Conservation (phyloP, 2,329 filamentous ascomycete species). For the Phyllosticta capitalensis region DNA sequence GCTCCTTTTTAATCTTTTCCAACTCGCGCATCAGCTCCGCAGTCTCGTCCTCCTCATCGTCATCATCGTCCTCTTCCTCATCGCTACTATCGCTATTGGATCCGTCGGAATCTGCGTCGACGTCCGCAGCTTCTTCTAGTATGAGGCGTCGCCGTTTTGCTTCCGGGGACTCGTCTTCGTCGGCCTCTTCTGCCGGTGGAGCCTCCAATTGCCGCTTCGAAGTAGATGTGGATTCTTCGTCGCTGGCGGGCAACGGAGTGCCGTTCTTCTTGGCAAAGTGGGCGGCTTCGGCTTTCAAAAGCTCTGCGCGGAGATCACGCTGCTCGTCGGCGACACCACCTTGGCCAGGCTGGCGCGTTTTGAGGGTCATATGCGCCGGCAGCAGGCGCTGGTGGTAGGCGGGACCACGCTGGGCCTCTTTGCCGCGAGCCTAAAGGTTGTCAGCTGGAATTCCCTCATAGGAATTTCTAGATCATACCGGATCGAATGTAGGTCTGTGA, state of each 20-base stretch:
- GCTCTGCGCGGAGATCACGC: conserved; percentile 80
- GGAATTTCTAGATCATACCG: conserved; percentile 44
- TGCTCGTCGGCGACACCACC: conserved; percentile 67
- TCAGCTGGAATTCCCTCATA: conserved; percentile 17
- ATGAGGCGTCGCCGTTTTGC: conserved; percentile 72
- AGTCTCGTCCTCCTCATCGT: conserved; percentile 65
- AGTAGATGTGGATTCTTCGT: conserved; percentile 44
- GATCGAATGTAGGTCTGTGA: conserved; percentile 90
- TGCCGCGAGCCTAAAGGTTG: conserved; percentile 64
- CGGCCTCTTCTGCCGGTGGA: conserved; percentile 20
- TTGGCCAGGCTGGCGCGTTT: conserved; percentile 80
- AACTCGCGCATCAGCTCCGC: conserved; percentile 86
- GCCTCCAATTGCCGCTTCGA: conserved; percentile 35
- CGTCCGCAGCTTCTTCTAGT: conserved; percentile 76
- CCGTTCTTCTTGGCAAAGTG: conserved; percentile 81
- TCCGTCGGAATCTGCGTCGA: conserved; percentile 71
- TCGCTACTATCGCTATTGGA: conserved; percentile 50
- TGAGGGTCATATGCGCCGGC: conserved; percentile 86
- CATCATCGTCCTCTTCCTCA: conserved; percentile 30
- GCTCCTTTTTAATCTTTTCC: conserved; percentile 84
- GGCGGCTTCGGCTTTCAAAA: conserved; percentile 77
- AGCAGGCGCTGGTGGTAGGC: conserved; percentile 95
- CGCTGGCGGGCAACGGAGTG: conserved; percentile 40
- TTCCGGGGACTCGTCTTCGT: conserved; percentile 56
- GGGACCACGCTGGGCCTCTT: conserved; percentile 85